Percentiles rank a stretch among this genome's conserved stretches.
These are phyloP conservation scores for Cryptococcus sp. DNA, from an alignment of 1,284 basidiomycete species.

Conservation along the genomic window DNA sequence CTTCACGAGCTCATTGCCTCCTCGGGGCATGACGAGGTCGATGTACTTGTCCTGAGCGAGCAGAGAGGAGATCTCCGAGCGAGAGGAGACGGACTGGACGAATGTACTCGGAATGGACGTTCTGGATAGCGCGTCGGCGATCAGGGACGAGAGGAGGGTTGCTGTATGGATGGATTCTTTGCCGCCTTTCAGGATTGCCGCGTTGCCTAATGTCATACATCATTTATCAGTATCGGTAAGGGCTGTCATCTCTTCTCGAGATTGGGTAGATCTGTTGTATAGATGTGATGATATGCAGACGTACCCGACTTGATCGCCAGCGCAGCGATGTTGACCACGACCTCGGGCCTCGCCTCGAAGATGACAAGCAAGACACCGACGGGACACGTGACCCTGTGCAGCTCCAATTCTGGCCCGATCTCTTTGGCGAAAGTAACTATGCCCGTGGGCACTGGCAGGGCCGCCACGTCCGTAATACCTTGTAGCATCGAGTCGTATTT, in stretches of 20 bases:
- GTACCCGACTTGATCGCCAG: slow-evolving; percentile 94
- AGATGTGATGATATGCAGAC: too few species aligned
- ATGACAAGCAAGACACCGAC: slow-evolving; percentile 96
- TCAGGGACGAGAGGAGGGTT: slow-evolving; percentile 71
- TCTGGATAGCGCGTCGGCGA: slow-evolving; percentile 72
- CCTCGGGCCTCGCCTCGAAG: slow-evolving; percentile 96
- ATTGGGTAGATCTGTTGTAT: too few species aligned
- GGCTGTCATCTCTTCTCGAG: too few species aligned
- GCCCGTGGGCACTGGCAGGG: slow-evolving; percentile 83
- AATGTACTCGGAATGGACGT: slow-evolving; percentile 76
- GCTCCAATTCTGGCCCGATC: slow-evolving; percentile 80
- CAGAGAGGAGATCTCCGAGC: slow-evolving; percentile 86
- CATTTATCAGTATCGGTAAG: too few species aligned
- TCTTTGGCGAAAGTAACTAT: slow-evolving; percentile 82
- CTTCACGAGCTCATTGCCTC: slow-evolving; percentile 85
- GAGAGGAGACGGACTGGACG: slow-evolving; percentile 88
- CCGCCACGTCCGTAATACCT: slow-evolving; percentile 83
- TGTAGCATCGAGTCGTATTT: slow-evolving; percentile 95
- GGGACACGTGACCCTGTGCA: slow-evolving; percentile 93
- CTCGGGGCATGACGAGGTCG: slow-evolving; percentile 94
- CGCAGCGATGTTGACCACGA: slow-evolving; percentile 95
- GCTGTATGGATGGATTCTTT: slow-evolving; percentile 86
- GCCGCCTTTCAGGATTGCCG: slow-evolving; percentile 94
- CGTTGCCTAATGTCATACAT: slow-evolving; percentile 66
- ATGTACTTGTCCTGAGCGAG: slow-evolving; percentile 88